Evolutionary conservation across 768 basidiomycete genomes (phyloP).

Genomic region (Collybia nuda): DNA sequence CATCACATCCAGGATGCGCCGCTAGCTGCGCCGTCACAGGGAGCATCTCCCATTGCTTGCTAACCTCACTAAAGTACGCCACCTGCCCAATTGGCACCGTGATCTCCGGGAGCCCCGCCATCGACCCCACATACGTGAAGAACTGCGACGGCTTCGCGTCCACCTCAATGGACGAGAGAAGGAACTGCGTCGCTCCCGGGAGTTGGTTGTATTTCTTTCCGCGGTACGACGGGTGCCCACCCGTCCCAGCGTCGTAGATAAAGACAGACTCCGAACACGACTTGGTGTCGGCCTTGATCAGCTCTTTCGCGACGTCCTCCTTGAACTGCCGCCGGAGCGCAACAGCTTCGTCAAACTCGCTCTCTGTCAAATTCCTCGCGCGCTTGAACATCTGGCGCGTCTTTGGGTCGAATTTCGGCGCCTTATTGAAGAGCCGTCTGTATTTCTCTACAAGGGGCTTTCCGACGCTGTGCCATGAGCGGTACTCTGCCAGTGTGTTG

Average conservation of each 20-base stretch:
- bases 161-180: conserved; percentile 18
- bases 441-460: conserved; percentile 27
- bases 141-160: conserved; percentile 20
- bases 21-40: conserved; percentile 37
- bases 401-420: conserved; percentile 30
- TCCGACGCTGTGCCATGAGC: conserved; percentile 32
- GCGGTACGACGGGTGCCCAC: conserved; percentile 34
- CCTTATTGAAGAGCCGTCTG: conserved; percentile 16
- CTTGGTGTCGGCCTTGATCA: conserved; percentile 26
- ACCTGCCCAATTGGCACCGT: conserved; percentile 37
- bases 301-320: conserved; percentile 18
- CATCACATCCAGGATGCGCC: conserved; percentile 33
- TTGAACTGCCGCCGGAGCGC: conserved; percentile 22
- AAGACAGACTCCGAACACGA: conserved; percentile 35
- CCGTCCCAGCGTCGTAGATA: conserved; percentile 35
- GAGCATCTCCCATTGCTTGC: conserved; percentile 29
- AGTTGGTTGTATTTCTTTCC: conserved; percentile 30
- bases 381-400: conserved; percentile 28
- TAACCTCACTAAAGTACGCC: conserved; percentile 31
- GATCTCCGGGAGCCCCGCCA: conserved; percentile 36
- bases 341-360: conserved; percentile 26
- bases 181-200: conserved; percentile 25
- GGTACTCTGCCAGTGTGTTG: conserved; percentile 34
- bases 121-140: conserved; percentile 33
- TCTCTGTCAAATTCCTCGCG: conserved; percentile 19